Conservation (phyloP, 1,139 yeast genomes). For the Suhomyces guaymorum region DNA sequence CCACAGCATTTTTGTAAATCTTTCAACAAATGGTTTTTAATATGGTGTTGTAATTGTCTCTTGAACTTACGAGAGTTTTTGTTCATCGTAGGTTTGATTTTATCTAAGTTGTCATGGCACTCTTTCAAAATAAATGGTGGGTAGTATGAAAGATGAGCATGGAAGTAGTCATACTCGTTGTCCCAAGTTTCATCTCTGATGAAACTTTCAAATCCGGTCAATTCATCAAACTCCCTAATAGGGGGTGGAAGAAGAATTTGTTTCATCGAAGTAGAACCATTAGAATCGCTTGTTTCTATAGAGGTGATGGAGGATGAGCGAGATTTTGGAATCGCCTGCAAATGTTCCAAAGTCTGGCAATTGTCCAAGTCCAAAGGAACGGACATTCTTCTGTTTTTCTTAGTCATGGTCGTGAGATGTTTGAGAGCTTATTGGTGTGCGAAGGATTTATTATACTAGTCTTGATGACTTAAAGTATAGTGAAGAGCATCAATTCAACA, state of each 20-base stretch:
- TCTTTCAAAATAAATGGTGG: slow-evolving; percentile 74
- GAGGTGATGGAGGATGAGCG: slow-evolving; percentile 27
- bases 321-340: slow-evolving; percentile 42
- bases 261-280: slow-evolving; percentile 28
- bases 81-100: slow-evolving; percentile 71
- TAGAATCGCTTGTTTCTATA: slow-evolving; percentile 35
- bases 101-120: slow-evolving; percentile 69
- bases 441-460: too few relatives aligned
- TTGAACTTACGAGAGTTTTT: slow-evolving; percentile 70
- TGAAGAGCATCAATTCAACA: too few relatives aligned
- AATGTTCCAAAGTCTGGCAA: slow-evolving; percentile 42
- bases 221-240: slow-evolving; percentile 58
- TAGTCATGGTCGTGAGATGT: slow-evolving; percentile 12
- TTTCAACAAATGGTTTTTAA: slow-evolving; percentile 66
- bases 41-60: slow-evolving; percentile 74
- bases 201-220: slow-evolving; percentile 61
- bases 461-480: too few relatives aligned
- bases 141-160: slow-evolving; percentile 64
- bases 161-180: slow-evolving; percentile 67
- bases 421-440: not conserved
- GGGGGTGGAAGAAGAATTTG: slow-evolving; percentile 44
- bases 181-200: slow-evolving; percentile 76
- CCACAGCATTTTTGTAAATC: slow-evolving; percentile 68
- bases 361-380: slow-evolving; percentile 38
- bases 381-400: slow-evolving; percentile 24